Conservation (phyloP, 305 asterid genomes). For the Nicotiana rustica region DNA sequence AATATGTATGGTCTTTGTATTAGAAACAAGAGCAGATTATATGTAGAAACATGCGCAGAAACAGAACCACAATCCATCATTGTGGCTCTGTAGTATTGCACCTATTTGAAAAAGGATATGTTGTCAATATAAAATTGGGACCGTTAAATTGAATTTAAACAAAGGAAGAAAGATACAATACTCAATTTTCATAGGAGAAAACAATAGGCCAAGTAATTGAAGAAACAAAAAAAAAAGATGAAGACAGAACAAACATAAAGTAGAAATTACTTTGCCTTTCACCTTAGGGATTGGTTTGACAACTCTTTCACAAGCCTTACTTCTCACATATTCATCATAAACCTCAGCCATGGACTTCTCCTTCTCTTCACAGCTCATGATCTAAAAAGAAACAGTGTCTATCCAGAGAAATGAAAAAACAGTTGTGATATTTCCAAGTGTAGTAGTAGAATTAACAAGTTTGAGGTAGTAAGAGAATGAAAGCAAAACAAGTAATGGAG, state of each 20-base stretch:
- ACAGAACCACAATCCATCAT: too few species aligned
- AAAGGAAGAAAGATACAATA: too few species aligned
- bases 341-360: constrained; percentile 30
- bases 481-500: background rate
- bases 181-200: too few species aligned
- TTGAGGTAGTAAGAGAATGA: background rate
- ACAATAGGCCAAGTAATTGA: too few species aligned
- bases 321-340: constrained; percentile 32
- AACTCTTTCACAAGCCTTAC: constrained; percentile 27
- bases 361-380: background rate
- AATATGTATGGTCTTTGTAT: too few species aligned
- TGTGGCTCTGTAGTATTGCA: too few species aligned
- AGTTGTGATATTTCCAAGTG: background rate
- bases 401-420: background rate
- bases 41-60: too few species aligned
- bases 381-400: background rate
- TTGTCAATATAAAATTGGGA: too few species aligned
- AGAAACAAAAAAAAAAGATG: too few species aligned
- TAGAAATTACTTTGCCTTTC: background rate
- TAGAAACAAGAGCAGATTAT: too few species aligned
- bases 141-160: too few species aligned
- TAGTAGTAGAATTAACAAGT: background rate
- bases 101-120: too few species aligned
- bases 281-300: constrained; percentile 25
- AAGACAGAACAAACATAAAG: background rate